Conservation (phyloP, 331 rosid genomes). For the Pyracantha coccinea region DNA sequence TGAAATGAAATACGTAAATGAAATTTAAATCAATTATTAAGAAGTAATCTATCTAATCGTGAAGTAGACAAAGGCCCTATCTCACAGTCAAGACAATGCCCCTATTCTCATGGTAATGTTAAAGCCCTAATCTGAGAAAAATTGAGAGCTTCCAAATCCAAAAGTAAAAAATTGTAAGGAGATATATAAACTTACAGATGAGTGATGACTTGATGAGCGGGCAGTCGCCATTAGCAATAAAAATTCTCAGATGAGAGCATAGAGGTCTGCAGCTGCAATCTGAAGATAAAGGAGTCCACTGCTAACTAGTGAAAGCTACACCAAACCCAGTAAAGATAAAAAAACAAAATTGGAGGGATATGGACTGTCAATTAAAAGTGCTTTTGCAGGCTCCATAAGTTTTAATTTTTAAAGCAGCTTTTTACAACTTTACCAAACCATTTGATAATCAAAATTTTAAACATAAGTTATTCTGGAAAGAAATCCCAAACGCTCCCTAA, state of each 20-base stretch:
- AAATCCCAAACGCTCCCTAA: background rate
- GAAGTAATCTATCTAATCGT: background rate
- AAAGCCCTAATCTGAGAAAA: background rate
- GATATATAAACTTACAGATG: background rate
- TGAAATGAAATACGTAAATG: background rate
- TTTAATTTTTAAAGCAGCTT: background rate
- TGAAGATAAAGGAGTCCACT: background rate
- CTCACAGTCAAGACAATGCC: background rate
- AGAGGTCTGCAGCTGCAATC: background rate
- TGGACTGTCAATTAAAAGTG: background rate
- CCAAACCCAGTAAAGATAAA: background rate
- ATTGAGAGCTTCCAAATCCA: background rate
- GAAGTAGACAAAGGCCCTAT: background rate
- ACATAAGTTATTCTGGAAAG: background rate
- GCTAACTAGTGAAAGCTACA: background rate
- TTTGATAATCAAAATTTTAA: background rate
- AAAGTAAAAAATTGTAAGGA: background rate
- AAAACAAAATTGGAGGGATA: background rate
- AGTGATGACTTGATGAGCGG: background rate
- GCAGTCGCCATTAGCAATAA: background rate
- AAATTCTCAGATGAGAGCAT: background rate
- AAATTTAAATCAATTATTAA: background rate
- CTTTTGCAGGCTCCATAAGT: background rate
- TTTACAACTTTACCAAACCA: background rate
- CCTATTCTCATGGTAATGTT: background rate